Conservation (phyloP, 148 eudicot species). For the Dysphania ambrosioides region DNA sequence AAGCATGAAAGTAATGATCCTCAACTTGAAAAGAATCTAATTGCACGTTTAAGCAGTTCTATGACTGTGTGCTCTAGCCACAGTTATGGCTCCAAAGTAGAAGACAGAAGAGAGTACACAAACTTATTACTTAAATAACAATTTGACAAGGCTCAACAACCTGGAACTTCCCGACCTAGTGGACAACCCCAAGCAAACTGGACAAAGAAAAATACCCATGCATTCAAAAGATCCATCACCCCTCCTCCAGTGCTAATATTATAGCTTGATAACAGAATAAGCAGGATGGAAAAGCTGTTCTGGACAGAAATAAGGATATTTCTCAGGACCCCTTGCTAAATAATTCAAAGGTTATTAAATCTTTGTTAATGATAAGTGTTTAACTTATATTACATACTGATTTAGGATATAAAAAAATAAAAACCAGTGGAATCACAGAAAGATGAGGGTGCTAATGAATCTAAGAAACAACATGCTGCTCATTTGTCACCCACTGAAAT, state of each 20-base stretch:
- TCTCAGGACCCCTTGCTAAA: not conserved
- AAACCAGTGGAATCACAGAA: not conserved
- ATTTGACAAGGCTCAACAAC: not conserved
- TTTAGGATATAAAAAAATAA: not conserved
- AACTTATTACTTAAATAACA: not conserved
- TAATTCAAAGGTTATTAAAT: not conserved
- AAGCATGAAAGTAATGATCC: not conserved
- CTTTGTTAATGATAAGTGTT: not conserved
- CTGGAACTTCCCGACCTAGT: not conserved
- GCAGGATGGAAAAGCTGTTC: not conserved
- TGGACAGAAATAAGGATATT: not conserved
- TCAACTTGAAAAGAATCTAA: not conserved
- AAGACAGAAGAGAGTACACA: not conserved
- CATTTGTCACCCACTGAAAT: not conserved
- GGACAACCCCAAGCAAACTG: not conserved
- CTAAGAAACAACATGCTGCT: not conserved
- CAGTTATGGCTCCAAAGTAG: not conserved
- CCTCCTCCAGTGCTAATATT: not conserved
- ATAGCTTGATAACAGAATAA: not conserved
- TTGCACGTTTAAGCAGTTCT: not conserved
- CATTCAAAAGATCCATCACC: not conserved
- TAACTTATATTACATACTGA: not conserved
- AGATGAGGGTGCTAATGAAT: not conserved
- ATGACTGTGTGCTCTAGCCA: not conserved
- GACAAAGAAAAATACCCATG: not conserved